Base-by-base conservation (phyloP, 352 stramenopile species). In the Pythium brassicae region DNA sequence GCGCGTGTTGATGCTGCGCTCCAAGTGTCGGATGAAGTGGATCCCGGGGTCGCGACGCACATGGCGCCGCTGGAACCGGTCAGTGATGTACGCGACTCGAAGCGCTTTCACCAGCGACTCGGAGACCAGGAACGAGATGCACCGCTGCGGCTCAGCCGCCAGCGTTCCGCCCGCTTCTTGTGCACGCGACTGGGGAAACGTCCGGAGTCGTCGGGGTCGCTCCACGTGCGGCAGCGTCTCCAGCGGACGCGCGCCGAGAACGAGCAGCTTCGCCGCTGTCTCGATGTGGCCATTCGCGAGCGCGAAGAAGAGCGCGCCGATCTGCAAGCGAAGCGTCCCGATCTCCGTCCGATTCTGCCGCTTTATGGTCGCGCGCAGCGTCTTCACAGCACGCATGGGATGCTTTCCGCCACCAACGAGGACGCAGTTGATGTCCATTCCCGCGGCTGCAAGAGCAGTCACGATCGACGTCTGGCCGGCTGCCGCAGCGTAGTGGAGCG, bases 361-460 rank as follows among this genome's bases (percentile, higher is more conserved):
- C 20, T 29, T 51, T 53, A 26, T 42, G 12, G 42, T 26, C 17
- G 50, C 44, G 1, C 12, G 17, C n/a, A 17, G 9, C 8, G 29
- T 19, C 22, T 57, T 57, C 46, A 23, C 35, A 27, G 23, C 59
- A 40, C n/a, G 34, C 19, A 20, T 11, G 2, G 7, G 35, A 29
- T 27, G 48, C 19, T 34, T 55, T 4, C 27, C 39, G 19, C n/a
- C 25, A 29, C 17, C 39, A 47, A 10, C 25, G 0, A 64, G n/a
- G 22, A 68, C 46, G 42, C 68, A 88, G 35, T 85, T 88, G 4
- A 85, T 71, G 42, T 86, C 76, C 65, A 83, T 82, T 22, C 78
- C 75, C 7, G 71, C 71, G 19, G 75, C 66, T 22, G 76, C 56
- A 25, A 88, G 66, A 8, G 65, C 65, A 43, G 62, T 72, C 20